Conservation (phyloP, 345 rosid species). For the Dipteronia dyeriana region DNA sequence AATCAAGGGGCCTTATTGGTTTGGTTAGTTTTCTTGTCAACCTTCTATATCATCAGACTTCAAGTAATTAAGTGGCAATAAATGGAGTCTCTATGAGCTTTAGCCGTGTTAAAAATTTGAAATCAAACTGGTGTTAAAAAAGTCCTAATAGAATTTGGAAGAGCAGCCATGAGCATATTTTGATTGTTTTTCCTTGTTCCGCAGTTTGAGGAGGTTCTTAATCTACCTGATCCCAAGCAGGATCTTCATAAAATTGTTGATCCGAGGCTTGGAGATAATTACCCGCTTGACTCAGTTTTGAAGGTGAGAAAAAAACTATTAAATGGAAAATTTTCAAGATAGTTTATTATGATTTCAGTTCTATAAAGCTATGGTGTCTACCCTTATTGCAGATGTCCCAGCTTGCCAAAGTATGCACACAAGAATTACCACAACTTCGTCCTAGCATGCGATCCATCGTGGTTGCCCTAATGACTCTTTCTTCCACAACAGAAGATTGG, state of each 20-base stretch:
- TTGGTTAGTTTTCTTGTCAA: slow-evolving; percentile 54
- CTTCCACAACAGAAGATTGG: slow-evolving; percentile 84
- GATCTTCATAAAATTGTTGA: slow-evolving; percentile 64
- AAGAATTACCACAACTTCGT: slow-evolving; percentile 72
- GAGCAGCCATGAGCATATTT: neutral
- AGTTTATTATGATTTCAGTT: neutral
- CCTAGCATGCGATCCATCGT: slow-evolving; percentile 92
- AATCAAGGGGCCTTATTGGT: slow-evolving; percentile 82
- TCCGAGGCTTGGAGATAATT: slow-evolving; percentile 72
- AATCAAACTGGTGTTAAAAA: neutral
- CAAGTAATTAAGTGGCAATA: slow-evolving; percentile 3
- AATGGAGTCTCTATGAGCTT: neutral
- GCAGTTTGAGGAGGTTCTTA: slow-evolving; percentile 79
- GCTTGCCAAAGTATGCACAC: slow-evolving; percentile 86
- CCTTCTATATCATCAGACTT: neutral
- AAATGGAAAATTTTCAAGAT: neutral
- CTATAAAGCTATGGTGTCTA: slow-evolving; percentile 5
- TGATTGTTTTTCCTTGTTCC: neutral
- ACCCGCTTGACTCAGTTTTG: slow-evolving; percentile 64
- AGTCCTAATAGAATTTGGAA: neutral
- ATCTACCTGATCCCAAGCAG: slow-evolving; percentile 56
- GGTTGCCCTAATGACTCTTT: slow-evolving; percentile 83
- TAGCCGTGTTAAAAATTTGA: neutral
- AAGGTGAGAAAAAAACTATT: slow-evolving; percentile 50
- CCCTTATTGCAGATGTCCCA: slow-evolving; percentile 70